phyloP scores from a whole-genome alignment of 495 filamentous ascomycete genomes.

The Penicillium psychrofluorescens region DNA sequence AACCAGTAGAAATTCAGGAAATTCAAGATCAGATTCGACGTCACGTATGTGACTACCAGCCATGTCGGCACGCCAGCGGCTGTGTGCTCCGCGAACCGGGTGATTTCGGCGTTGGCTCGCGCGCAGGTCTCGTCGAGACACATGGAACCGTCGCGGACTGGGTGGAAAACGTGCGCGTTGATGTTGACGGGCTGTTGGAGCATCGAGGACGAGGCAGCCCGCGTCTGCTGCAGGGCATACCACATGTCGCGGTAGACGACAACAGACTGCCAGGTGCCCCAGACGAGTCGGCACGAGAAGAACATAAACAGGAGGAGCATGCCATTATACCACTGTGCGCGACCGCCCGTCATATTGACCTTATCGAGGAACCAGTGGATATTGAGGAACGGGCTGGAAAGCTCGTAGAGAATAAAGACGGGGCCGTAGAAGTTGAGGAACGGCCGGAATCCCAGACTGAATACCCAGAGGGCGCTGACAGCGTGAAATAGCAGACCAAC shows the following conservation, averaged over 20 bases:
- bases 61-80: conserved; percentile 59
- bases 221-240: conserved; percentile 47
- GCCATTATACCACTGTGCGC: conserved; percentile 79
- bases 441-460: conserved; percentile 85
- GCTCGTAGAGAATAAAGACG: conserved; percentile 95
- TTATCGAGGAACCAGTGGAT: conserved; percentile 99
- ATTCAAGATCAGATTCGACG: conserved; percentile 74
- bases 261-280: conserved; percentile 78
- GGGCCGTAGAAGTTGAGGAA: conserved; percentile 90
- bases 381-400: conserved; percentile 88
- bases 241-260: conserved; percentile 78
- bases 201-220: conserved; percentile 17
- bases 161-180: conserved; percentile 29
- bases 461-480: conserved; percentile 75
- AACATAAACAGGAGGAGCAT: conserved; percentile 59
- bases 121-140: conserved; percentile 30
- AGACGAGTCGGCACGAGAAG: conserved; percentile 83
- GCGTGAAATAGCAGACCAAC: conserved; percentile 86
- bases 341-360: conserved; percentile 83
- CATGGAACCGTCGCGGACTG: conserved; percentile 19
- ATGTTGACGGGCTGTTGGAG: conserved; percentile 22
- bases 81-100: conserved; percentile 43
- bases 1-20: conserved; percentile 94
- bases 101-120: conserved; percentile 37
- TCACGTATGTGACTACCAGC: conserved; percentile 71